These are phyloP conservation scores for Nemania sp. DNA, from an alignment of 2,329 filamentous ascomycete genomes.

Conservation along the genomic window DNA sequence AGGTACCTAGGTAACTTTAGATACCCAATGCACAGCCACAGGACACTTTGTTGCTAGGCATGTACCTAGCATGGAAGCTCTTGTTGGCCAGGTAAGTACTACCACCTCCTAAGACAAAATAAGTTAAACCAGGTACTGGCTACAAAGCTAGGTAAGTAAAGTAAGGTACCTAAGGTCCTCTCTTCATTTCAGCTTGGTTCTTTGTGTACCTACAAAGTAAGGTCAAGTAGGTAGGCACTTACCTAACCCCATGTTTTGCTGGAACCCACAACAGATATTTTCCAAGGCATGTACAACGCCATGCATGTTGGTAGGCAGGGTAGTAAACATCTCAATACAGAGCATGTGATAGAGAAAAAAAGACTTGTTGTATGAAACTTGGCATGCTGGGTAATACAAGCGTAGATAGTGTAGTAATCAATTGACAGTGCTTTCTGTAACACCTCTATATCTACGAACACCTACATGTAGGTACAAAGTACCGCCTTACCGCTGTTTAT, in stretches of 20 bases:
- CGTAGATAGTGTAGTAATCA: neutral
- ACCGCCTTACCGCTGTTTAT: too few relatives aligned
- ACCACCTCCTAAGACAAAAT: neutral
- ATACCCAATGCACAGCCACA: constrained; percentile 22
- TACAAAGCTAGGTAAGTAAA: too few relatives aligned
- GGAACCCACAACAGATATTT: neutral
- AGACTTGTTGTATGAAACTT: neutral
- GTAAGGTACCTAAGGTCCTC: too few relatives aligned
- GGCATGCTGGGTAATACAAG: neutral
- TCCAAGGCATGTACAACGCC: neutral
- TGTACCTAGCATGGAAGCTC: too few relatives aligned
- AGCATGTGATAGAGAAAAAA: neutral
- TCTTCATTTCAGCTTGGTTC: neutral
- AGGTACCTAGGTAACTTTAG: too few relatives aligned
- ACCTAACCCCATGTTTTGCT: neutral
- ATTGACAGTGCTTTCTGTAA: neutral
- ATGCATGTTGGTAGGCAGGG: neutral
- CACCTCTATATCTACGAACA: too few relatives aligned
- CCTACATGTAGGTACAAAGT: neutral
- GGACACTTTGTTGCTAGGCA: neutral
- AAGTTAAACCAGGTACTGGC: too few relatives aligned
- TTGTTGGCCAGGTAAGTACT: too few relatives aligned
- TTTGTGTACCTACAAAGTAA: too few relatives aligned
- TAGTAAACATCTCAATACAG: neutral
- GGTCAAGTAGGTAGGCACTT: too few relatives aligned